Evolutionary conservation across 805 yeast genomes (phyloP), one percentile per base, ranked within the genome.

Genomic region (Suhomyces xylopsoci): DNA sequence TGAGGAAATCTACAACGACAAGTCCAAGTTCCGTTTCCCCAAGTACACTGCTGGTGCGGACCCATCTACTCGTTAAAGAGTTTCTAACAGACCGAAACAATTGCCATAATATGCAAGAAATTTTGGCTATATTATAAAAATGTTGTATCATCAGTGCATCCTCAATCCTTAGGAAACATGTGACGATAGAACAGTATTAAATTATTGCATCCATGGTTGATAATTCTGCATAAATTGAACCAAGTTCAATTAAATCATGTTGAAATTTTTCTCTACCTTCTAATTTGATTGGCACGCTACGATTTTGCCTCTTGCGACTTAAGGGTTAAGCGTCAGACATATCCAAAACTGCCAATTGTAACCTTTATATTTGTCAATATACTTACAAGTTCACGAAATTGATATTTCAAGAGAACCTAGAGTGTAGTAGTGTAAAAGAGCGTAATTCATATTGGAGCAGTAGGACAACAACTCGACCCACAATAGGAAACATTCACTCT

Each of bases 21-120:
- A 75, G 61, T 69, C 77, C 47, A 76, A 76, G 65, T 59, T 67
- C 61, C 68, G 80, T 56, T 71, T 76, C 61, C 78, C 79, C 22
- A 65, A 66, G 55, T 76, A 66, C 61, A 68, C 68, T 36, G 78
- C 78, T 17, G 79, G 79, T 36, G 63, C 63, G 15, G 63, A 66
- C 41, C 74, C 78, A 17, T 66, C 60, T n/a, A 60, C 60, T 61
- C 64, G 73, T 34, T 54, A 49, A 38, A 20, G 17, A n/a, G 20
- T 15, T 28, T 26, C 7, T 2, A 14, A 14, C 17, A 32, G 17
- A n/a, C 36, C 17, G 20, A 25, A 25, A 43, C 24, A 22, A 24
- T 24, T 15, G 17, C 28, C 38, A 45, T 43, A 26, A 43, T 3
- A 41, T 43, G 28, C 32, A 43, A 26, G 46, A 26, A 7, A 22